Evolutionary conservation across 2,329 filamentous ascomycete species (phyloP).

Genomic region (Aspergillus hortae): DNA sequence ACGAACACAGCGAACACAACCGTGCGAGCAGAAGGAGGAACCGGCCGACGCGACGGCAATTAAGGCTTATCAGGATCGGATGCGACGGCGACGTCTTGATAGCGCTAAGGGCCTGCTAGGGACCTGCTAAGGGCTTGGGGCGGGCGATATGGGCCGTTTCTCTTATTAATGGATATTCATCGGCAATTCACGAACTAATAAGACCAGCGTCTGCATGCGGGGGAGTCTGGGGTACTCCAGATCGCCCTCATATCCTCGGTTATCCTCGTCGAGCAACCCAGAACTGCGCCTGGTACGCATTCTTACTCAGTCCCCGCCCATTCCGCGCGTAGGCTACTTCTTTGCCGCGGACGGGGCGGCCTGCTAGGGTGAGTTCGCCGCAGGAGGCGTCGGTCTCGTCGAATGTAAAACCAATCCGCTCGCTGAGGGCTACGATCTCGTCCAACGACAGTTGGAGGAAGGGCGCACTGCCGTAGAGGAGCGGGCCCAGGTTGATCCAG

Average conservation of each 20-base stretch:
- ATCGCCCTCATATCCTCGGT: not conserved
- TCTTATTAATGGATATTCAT: not conserved
- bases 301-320: conserved; percentile 48
- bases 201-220: not conserved
- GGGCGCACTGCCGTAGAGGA: conserved; percentile 54
- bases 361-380: conserved; percentile 44
- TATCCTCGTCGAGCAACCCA: conserved; percentile 42
- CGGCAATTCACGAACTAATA: not conserved
- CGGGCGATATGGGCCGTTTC: not conserved
- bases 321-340: conserved; percentile 55
- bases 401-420: conserved; percentile 53
- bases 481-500: conserved; percentile 57
- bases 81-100: not conserved
- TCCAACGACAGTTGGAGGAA: conserved; percentile 55
- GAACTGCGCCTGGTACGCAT: conserved; percentile 54
- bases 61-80: not conserved
- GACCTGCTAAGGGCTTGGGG: not conserved
- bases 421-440: conserved; percentile 49
- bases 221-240: conserved; percentile 1
- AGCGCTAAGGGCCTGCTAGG: not conserved
- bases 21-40: not conserved
- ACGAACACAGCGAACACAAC: not conserved
- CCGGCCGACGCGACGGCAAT: not conserved
- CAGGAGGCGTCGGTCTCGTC: conserved; percentile 41
- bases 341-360: conserved; percentile 41